Evolutionary conservation across 352 stramenopile species (phyloP).

Genomic region (Phytopythium kandeliae): DNA sequence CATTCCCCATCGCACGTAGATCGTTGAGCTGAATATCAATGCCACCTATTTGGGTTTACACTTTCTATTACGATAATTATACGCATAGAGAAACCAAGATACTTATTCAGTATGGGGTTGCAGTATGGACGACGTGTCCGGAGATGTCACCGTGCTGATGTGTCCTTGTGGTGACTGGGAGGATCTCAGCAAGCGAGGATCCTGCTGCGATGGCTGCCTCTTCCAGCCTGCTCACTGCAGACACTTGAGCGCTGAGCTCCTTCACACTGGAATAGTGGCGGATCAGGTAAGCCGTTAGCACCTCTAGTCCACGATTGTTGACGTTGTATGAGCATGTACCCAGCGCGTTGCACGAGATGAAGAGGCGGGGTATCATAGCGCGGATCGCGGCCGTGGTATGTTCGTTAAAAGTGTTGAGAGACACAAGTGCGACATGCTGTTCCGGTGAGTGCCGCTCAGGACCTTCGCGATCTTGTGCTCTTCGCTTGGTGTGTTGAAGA

Average conservation of each 20-base stretch:
- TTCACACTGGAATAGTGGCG: slow-evolving; percentile 4
- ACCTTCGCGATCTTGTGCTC: slow-evolving; percentile 12
- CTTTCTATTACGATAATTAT: too few relatives aligned
- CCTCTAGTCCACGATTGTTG: slow-evolving; percentile 3
- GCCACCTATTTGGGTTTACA: too few relatives aligned
- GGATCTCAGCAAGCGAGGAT: slow-evolving; percentile 4
- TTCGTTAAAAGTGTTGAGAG: background rate
- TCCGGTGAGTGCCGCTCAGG: slow-evolving; percentile 11
- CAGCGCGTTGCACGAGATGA: slow-evolving; percentile 5
- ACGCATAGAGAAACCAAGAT: too few relatives aligned
- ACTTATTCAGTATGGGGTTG: too few relatives aligned
- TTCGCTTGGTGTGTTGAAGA: slow-evolving; percentile 12
- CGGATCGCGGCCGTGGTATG: slow-evolving; percentile 6
- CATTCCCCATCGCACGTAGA: too few relatives aligned
- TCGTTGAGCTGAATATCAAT: too few relatives aligned
- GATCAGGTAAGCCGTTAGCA: slow-evolving; percentile 8
- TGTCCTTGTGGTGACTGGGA: too few relatives aligned
- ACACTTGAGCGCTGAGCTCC: background rate
- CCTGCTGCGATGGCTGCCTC: background rate
- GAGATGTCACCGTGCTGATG: too few relatives aligned
- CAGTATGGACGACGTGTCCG: too few relatives aligned
- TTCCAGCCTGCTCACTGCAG: background rate
- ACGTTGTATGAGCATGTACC: slow-evolving; percentile 7
- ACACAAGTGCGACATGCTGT: slow-evolving; percentile 1
- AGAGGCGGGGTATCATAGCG: background rate